Evolutionary conservation across 352 stramenopile genomes (phyloP), one percentile per base, ranked within the genome.

Genomic region (Globisporangium irregulare): DNA sequence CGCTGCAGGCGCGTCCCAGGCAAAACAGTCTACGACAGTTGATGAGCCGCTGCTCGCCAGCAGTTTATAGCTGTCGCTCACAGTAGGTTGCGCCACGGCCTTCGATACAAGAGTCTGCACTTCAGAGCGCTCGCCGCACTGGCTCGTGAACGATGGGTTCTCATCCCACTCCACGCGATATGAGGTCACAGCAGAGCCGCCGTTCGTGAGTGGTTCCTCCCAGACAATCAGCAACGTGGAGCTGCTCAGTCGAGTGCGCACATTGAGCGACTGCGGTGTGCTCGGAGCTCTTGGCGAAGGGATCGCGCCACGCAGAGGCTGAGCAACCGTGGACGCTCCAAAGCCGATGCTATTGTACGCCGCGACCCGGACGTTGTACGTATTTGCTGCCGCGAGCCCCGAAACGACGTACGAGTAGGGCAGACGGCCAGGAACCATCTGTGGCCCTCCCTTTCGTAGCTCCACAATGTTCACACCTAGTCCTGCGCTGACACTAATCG

Each of bases 141-240:
- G 56, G 54, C 83, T 93, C 12, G 84, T 87, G 72, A 98, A 98
- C 18, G 84, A 88, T n/a, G 87, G 68, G 15, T 74, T 90, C 24
- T 83, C 79, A 77, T 99, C 97, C 96, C 96, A 99, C 77, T 99
- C 96, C n/a, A 98, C 85, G 22, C 92, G 76, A 74, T 98, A 99
- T 48, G 86, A 86, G 4, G 77, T 88, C 38, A 97, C 76, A 0
- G 72, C 59, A 24, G 91, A 82, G 29, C 92, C 95, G n/a, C 96
- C 95, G 46, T 93, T 71, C 51, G 77, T 89, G 34, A 79, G 66
- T 20, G 96, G 96, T 3, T 82, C 81, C 55, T 86, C 82, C 88
- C 88, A 97, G 24, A 91, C 76, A 5, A 89, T 75, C 43, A 94
- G 54, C 36, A 92, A 72, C 12, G 68, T 89, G 22, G 83, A 80